Conservation (phyloP, 2,329 filamentous ascomycete genomes). For the Sporothrix curviconia region DNA sequence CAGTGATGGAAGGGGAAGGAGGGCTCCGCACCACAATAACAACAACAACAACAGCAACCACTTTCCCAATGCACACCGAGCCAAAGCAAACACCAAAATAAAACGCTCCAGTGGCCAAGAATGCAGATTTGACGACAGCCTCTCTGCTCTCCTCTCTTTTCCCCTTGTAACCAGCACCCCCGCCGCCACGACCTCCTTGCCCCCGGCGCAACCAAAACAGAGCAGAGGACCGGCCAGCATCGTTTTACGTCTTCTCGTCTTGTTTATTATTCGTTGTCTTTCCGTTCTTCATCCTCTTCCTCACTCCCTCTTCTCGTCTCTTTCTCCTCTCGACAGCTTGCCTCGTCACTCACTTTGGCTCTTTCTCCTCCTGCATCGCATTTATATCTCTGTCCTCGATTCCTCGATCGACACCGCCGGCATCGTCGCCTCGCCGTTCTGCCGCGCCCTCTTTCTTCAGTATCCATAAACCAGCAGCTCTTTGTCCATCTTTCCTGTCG, state of each 20-base stretch:
- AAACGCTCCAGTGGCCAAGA: neutral
- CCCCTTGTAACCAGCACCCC: neutral
- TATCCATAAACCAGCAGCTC: neutral
- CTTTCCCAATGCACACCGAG: neutral
- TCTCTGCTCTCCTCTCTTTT: neutral
- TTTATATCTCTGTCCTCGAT: neutral
- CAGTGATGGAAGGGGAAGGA: too few relatives aligned
- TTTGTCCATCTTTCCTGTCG: neutral
- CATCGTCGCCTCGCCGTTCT: neutral
- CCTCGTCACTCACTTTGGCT: neutral
- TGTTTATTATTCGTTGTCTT: constrained; percentile 2
- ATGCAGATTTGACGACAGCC: constrained; percentile 13
- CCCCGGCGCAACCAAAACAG: neutral
- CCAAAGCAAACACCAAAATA: neutral
- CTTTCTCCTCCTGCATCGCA: neutral
- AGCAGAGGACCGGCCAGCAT: neutral
- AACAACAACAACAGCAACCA: neutral
- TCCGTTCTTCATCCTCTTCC: neutral
- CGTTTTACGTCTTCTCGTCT: neutral
- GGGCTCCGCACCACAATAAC: constrained; percentile 6
- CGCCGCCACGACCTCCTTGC: neutral
- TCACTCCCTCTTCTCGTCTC: neutral
- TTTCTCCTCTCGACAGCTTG: constrained; percentile 3
- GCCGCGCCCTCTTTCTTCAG: neutral
- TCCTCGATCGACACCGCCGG: neutral